Base-by-base conservation (phyloP, 2,329 filamentous ascomycete species). In the Metarhizium humberi region DNA sequence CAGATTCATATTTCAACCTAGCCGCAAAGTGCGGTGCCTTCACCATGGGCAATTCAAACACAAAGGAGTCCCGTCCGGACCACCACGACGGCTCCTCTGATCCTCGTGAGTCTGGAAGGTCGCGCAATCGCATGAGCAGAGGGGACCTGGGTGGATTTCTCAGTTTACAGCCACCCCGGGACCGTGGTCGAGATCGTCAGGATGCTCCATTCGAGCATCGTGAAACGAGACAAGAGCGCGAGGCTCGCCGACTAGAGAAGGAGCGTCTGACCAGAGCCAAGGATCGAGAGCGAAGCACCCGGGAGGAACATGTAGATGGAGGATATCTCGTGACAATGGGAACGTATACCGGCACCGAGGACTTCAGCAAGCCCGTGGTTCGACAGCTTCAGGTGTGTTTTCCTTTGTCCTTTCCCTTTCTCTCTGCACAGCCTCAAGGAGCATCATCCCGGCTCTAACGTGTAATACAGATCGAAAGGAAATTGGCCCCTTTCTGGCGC, bases 291-390 rank as follows among this genome's bases (percentile, higher is more conserved):
- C 81, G 88, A 61, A 99, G 94, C 66, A 84, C 97, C 74, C 85
- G 79, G 60, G 92, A 96, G 64, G 94, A 99, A 68, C 84, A 92
- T 69, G 88, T 97, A 3, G 94, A 99, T 70, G 94, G 94, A 20
- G 94, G 94, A 25, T 99, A 86, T 73, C 75, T 99, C 50, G 94
- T 99, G 36, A 99, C 94, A 0, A 82, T 96, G 67, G 94, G 94
- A 40, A 89, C 92, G 51, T 99, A 99, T 67, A 92, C 90, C 25
- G 92, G 92, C 0, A 76, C 84, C 0, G 94, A 99, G 71, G 94
- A 99, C 71, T 99, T 92, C 69, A 95, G 84, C 76, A 97, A 97
- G 71, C 75, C 81, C 18, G 77, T 90, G 50, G 92, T 97, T 55
- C 84, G 94, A 61, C 92, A 96, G 69, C 75, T 99, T 55, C 92